phyloP scores from a whole-genome alignment of 2,329 filamentous ascomycete species.

The Penicillium sclerotiorum region DNA sequence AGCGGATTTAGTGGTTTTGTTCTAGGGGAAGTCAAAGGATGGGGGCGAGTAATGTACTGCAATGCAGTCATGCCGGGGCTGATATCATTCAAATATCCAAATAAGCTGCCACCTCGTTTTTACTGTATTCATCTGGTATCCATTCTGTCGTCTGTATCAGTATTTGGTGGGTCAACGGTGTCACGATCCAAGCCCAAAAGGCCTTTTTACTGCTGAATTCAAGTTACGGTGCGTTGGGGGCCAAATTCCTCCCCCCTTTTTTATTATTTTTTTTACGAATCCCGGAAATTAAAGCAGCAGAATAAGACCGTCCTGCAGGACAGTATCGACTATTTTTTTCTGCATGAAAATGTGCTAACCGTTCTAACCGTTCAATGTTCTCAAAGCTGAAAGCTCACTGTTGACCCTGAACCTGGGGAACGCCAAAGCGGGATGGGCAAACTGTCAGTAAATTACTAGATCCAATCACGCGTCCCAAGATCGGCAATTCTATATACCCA shows the following conservation, averaged over 20 bases:
- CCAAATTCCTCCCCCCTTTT: constrained; percentile 1
- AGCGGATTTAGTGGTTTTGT: not conserved
- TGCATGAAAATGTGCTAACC: not conserved
- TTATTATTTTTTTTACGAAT: not conserved
- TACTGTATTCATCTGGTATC: not conserved
- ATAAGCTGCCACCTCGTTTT: constrained; percentile 5
- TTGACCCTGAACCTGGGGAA: too few relatives aligned
- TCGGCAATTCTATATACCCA: not conserved
- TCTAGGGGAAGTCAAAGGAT: not conserved
- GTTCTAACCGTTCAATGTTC: not conserved
- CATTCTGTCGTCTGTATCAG: not conserved
- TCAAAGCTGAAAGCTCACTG: not conserved
- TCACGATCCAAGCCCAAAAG: not conserved
- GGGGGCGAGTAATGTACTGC: constrained; percentile 4
- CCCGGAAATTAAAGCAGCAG: not conserved
- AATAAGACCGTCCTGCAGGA: too few relatives aligned
- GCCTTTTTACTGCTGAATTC: not conserved
- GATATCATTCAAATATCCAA: constrained; percentile 3
- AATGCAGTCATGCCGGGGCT: constrained; percentile 3
- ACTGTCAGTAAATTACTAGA: too few relatives aligned
- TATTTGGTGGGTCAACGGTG: not conserved
- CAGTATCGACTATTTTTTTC: too few relatives aligned
- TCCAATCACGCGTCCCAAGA: not conserved
- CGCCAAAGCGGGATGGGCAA: too few relatives aligned
- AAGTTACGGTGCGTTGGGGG: constrained; percentile 1